phyloP scores from a whole-genome alignment of 164 flowering plant species.

The Stephania cephalantha region DNA sequence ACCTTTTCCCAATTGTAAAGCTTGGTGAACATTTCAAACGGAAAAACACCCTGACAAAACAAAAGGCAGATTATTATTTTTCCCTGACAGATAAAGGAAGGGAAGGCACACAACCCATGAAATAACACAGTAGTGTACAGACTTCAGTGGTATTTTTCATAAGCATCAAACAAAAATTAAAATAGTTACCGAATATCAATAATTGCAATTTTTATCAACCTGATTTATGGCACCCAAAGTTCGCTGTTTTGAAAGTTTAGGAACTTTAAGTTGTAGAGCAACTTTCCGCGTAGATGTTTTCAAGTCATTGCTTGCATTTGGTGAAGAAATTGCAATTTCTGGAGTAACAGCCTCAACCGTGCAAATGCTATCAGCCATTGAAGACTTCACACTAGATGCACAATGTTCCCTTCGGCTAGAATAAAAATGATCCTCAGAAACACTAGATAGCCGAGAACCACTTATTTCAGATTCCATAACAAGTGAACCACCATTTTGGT shows the following conservation, averaged over 20 bases:
- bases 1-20: constrained; percentile 64
- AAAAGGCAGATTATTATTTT: background rate
- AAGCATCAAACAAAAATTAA: background rate
- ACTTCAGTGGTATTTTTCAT: background rate
- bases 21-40: constrained; percentile 68
- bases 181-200: background rate
- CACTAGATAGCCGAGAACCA: constrained; percentile 21
- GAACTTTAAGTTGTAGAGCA: constrained; percentile 49
- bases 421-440: constrained; percentile 22
- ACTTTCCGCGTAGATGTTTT: constrained; percentile 56
- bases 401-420: constrained; percentile 16
- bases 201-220: constrained; percentile 29
- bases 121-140: background rate
- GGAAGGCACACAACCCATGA: background rate
- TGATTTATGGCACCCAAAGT: constrained; percentile 33
- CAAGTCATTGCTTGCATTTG: constrained; percentile 36
- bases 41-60: constrained; percentile 52
- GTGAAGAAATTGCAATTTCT: constrained; percentile 21
- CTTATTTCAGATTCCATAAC: constrained; percentile 19
- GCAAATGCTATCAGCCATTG: constrained; percentile 18
- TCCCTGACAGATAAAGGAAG: background rate
- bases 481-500: constrained; percentile 14
- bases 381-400: constrained; percentile 20
- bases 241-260: constrained; percentile 39
- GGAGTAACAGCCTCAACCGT: constrained; percentile 10